phyloP scores from a whole-genome alignment of 2,329 filamentous ascomycete genomes.

The Penicillium aurantiogriseum region DNA sequence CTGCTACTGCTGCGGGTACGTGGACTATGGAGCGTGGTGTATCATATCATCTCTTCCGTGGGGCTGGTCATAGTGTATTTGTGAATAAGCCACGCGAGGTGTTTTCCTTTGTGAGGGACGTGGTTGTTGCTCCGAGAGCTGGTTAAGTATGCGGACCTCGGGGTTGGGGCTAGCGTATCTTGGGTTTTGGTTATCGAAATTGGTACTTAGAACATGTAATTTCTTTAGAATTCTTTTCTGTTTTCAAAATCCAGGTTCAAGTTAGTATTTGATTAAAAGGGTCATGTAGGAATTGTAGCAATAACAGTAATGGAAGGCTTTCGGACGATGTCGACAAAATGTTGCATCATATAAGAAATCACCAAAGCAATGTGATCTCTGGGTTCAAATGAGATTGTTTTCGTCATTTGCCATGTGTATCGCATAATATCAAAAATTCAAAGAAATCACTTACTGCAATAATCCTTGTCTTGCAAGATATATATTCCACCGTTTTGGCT shows the following conservation, averaged over 20 bases:
- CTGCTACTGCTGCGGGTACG: slow-evolving; percentile 24
- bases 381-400: background rate
- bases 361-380: background rate
- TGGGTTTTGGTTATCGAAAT: background rate
- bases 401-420: background rate
- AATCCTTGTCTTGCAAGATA: rapidly evolving
- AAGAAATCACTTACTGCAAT: background rate
- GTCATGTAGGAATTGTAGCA: background rate
- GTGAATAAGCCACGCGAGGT: slow-evolving; percentile 32
- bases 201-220: background rate
- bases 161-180: background rate
- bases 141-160: background rate
- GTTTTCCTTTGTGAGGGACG: slow-evolving; percentile 40
- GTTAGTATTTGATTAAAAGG: background rate
- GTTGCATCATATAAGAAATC: background rate
- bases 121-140: slow-evolving; percentile 26
- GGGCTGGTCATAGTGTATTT: slow-evolving; percentile 37
- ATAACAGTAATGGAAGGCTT: background rate
- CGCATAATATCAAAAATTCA: background rate
- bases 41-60: slow-evolving; percentile 38
- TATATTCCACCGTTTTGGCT: background rate
- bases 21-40: slow-evolving; percentile 37
- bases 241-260: background rate
- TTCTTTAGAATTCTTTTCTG: background rate
- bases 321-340: slow-evolving; percentile 5